phyloP scores from a whole-genome alignment of 208 protist genomes.

The Leishmania aethiopica region DNA sequence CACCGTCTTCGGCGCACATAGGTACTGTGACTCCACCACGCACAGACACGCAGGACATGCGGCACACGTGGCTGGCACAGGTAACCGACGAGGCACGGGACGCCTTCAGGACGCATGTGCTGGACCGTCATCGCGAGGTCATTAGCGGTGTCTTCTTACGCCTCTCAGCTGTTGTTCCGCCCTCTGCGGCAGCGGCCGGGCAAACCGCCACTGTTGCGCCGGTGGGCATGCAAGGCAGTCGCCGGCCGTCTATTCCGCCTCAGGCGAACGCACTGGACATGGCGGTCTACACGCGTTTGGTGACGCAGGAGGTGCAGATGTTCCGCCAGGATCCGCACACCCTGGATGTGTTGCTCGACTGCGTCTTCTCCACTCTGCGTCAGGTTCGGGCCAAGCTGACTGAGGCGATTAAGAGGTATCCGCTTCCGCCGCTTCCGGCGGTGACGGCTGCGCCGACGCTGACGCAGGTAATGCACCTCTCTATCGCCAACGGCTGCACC shows the following conservation, averaged over 20 bases:
- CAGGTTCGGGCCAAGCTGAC: slow-evolving; percentile 39
- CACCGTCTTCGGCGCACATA: neutral
- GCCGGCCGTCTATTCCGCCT: slow-evolving; percentile 21
- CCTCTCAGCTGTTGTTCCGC: slow-evolving; percentile 45
- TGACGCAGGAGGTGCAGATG: slow-evolving; percentile 53
- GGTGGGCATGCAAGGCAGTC: slow-evolving; percentile 23
- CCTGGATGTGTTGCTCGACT: slow-evolving; percentile 52
- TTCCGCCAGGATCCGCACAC: slow-evolving; percentile 71
- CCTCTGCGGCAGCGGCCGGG: slow-evolving; percentile 21
- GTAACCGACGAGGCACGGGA: slow-evolving; percentile 52
- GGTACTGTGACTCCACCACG: neutral
- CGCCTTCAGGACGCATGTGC: slow-evolving; percentile 56
- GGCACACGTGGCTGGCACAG: slow-evolving; percentile 51
- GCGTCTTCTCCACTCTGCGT: slow-evolving; percentile 44
- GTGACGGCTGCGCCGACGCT: slow-evolving; percentile 52
- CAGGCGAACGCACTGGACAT: slow-evolving; percentile 50
- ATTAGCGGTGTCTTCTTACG: slow-evolving; percentile 44
- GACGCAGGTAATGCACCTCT: slow-evolving; percentile 76
- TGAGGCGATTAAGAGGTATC: slow-evolving; percentile 33
- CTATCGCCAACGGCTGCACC: slow-evolving; percentile 73
- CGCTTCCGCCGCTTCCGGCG: slow-evolving; percentile 74
- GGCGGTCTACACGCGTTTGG: slow-evolving; percentile 48
- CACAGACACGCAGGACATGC: slow-evolving; percentile 31
- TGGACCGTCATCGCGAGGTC: slow-evolving; percentile 70
- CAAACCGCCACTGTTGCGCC: slow-evolving; percentile 28